Evolutionary conservation across 2,329 filamentous ascomycete species (phyloP), one percentile per base, ranked within the genome.

Genomic region (Exserohilum turcica): DNA sequence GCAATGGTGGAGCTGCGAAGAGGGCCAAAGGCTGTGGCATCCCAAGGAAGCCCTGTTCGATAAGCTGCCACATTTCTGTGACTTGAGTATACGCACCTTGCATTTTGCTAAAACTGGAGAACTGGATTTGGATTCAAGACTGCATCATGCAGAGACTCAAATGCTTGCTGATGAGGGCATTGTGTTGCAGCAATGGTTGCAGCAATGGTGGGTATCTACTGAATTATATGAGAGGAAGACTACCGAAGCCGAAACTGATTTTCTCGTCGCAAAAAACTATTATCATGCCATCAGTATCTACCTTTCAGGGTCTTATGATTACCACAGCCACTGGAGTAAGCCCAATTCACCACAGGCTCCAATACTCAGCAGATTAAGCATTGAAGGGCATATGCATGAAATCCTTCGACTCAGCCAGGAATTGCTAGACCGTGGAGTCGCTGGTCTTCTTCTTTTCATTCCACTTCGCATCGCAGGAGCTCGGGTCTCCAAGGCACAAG

Each of bases 281-380:
- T 68, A 68, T 19, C 48, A 68, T 43, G 64, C 67, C 0, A 57
- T 63, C 9, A 68, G 53, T n/a, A 68, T 68, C 40, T 70, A 67
- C 9, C 64, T 67, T 5, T 68, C 65, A 2, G 67, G 67, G 1
- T 63, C 63, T 1, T 70, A 61, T 27, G 66, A 68, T 18, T 70
- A 70, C 31, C 61, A 67, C 19, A 27, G 33, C 2, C 50, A 56
- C 12, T 69, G 66, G 59, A 62, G 43, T n/a, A 29, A 18, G 27
- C 50, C 38, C 7, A 18, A 9, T 15, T 31, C 28, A 1, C 19
- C 48, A n/a, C 38, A 18, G 24, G 59, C 60, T 21, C 67, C 67
- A 5, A 61, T 64, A 4, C 16, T 68, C 16, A 13, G 49, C 8
- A 52, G 44, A 18, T 15, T 7, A 8, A 38, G 39, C 13, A 52